Evolutionary conservation across 768 basidiomycete genomes (phyloP), one percentile per base, ranked within the genome.

Genomic region (Sarcomyxa edulis): DNA sequence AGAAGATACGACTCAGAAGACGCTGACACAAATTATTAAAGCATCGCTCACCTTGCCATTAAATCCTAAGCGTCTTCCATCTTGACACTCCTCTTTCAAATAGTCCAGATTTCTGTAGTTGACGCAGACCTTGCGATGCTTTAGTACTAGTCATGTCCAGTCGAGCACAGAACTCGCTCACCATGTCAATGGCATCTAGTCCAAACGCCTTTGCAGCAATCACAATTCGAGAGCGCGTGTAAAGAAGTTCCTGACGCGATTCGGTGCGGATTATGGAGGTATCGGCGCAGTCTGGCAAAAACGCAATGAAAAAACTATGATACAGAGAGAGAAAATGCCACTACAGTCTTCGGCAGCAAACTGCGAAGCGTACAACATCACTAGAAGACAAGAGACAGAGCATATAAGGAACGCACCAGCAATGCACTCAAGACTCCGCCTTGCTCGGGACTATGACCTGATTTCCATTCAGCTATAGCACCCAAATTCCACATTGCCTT

Each of bases 271-370:
- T 72, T 37, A 96, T 81, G 5, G 78, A 78, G 3, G 91, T 85
- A 53, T 92, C 86, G 1, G 93, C 92, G 50, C 94, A 96, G 57
- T 90, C 91, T 95, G 42, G 27, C 42, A n/a, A 48, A 18, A 32
- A 30, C 32, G 33, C 16, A 21, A 28, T 12, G 46, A 40, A n/a
- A 22, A 21, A 32, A 12, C 24, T 22, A 20, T 29, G 30, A 30
- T 11, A 14, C 26, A 40, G 12, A 33, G 23, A 27, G 9, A 32
- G 42, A 23, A 24, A 47, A 21, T 16, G 53, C 73, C 46, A n/a
- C n/a, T 58, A 92, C 90, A 95, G 51, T 97, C 93, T 65, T 97
- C 93, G 15, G 92, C 89, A 3, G 89, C 93, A 56, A 96, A 97
- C 93, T 95, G 48, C 1, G 19, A n/a, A 2, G 34, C 24, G 24